Evolutionary conservation across 2,329 filamentous ascomycete species (phyloP).

Genomic region (Claviceps sp.): DNA sequence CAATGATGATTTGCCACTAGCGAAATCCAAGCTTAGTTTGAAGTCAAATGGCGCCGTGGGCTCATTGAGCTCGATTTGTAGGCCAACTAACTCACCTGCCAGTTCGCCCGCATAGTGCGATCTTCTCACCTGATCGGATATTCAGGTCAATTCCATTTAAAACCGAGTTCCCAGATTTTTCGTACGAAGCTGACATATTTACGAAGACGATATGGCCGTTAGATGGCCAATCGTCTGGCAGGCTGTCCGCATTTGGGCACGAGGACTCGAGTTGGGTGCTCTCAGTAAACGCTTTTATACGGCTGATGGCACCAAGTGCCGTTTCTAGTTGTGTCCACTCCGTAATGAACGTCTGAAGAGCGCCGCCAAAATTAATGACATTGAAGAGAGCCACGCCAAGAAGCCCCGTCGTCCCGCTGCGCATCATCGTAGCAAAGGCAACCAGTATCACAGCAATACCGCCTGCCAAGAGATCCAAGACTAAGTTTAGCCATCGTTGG

Average conservation of each 20-base stretch:
- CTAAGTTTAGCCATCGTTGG: constrained; percentile 35
- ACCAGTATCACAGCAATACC: constrained; percentile 33
- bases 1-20: constrained; percentile 22
- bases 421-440: constrained; percentile 25
- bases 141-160: constrained; percentile 17
- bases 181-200: constrained; percentile 18
- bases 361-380: constrained; percentile 18
- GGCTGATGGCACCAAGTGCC: constrained; percentile 14
- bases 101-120: constrained; percentile 31
- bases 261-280: constrained; percentile 12
- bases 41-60: background rate
- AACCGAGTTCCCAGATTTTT: constrained; percentile 9
- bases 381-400: constrained; percentile 16
- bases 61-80: background rate
- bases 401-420: constrained; percentile 14
- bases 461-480: constrained; percentile 32
- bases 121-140: constrained; percentile 21
- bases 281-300: constrained; percentile 14
- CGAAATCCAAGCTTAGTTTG: background rate
- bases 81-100: constrained; percentile 15
- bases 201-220: constrained; percentile 14
- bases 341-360: constrained; percentile 19
- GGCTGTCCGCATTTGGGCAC: constrained; percentile 7
- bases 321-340: constrained; percentile 19
- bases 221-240: constrained; percentile 14